Percentiles rank a stretch among this genome's conserved stretches.
Conservation (phyloP, 768 basidiomycete species). For the Butyriboletus loyo region DNA sequence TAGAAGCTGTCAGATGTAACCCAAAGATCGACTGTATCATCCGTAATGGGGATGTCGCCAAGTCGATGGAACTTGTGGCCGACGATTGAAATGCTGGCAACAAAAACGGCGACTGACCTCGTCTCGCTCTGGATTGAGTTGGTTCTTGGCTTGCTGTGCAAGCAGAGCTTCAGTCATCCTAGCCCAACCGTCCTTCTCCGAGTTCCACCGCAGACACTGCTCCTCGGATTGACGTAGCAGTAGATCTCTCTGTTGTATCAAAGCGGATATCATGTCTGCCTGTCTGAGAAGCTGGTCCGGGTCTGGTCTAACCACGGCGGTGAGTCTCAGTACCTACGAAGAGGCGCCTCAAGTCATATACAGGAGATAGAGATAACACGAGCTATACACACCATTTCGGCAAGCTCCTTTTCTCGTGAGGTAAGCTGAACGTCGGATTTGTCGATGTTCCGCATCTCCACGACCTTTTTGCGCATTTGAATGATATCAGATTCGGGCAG, state of each 20-base stretch:
- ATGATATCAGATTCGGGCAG: conserved; percentile 48
- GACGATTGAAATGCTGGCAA: neutral
- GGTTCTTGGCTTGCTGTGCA: conserved; percentile 41
- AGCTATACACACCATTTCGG: conserved; percentile 52
- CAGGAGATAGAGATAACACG: conserved; percentile 5
- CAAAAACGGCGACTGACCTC: conserved; percentile 38
- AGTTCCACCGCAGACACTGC: conserved; percentile 57
- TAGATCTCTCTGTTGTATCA: conserved; percentile 58
- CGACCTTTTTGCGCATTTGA: conserved; percentile 45
- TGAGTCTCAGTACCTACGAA: conserved; percentile 48
- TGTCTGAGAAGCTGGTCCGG: conserved; percentile 53
- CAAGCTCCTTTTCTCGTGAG: conserved; percentile 48
- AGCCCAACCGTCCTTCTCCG: conserved; percentile 63
- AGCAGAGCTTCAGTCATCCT: conserved; percentile 67
- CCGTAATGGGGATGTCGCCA: neutral
- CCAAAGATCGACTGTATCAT: neutral
- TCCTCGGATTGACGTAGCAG: conserved; percentile 51
- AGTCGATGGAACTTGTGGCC: neutral
- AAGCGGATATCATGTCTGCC: conserved; percentile 55
- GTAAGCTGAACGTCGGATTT: conserved; percentile 23
- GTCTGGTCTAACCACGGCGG: conserved; percentile 38
- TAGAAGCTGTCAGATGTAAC: conserved; percentile 13
- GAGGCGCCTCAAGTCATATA: conserved; percentile 3
- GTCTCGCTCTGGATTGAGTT: conserved; percentile 35
- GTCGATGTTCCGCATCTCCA: conserved; percentile 39